A percentile compares a stretch with the other conserved stretches of the same genome.
phyloP scores from a whole-genome alignment of 129 eudicot genomes.

The Chrysanthemum lavandulifolium region DNA sequence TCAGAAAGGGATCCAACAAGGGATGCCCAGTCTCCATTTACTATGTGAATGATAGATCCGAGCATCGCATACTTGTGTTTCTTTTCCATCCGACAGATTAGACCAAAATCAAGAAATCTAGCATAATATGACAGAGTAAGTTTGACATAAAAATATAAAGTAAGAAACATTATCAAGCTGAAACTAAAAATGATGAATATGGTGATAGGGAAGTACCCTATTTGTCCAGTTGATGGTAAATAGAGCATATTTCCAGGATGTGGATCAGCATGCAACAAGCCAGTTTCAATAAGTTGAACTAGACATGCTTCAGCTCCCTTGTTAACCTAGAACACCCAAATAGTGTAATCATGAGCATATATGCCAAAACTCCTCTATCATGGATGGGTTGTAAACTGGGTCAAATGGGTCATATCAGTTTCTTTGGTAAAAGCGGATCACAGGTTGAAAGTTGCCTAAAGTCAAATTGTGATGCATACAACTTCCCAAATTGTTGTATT shows the following conservation, averaged over 20 bases:
- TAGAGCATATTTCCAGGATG: constrained; percentile 96
- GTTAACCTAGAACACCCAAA: constrained; percentile 61
- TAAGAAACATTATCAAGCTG: constrained; percentile 15
- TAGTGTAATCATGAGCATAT: constrained; percentile 15
- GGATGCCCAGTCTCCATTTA: constrained; percentile 94
- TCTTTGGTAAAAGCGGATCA: too few relatives aligned
- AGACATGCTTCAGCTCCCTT: constrained; percentile 96
- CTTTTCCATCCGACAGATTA: constrained; percentile 95
- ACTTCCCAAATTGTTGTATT: too few relatives aligned
- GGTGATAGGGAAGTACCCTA: constrained; percentile 56
- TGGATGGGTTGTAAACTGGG: too few relatives aligned
- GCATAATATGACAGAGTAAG: constrained; percentile 17
- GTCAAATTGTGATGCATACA: too few relatives aligned
- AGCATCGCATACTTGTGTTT: constrained; percentile 97
- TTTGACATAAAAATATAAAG: constrained; percentile 19
- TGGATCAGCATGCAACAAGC: constrained; percentile 95
- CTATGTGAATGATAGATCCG: constrained; percentile 88
- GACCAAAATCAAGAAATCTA: constrained; percentile 97
- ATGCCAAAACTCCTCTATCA: constrained; percentile 3
- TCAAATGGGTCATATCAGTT: too few relatives aligned
- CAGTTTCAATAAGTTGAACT: constrained; percentile 96
- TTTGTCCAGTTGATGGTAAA: constrained; percentile 75
- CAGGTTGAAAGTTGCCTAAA: too few relatives aligned
- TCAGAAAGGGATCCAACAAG: constrained; percentile 83
- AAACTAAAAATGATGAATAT: neutral